These are phyloP conservation scores for Escallonia herrerae DNA, from an alignment of 129 eudicot genomes.

Conservation along the genomic window DNA sequence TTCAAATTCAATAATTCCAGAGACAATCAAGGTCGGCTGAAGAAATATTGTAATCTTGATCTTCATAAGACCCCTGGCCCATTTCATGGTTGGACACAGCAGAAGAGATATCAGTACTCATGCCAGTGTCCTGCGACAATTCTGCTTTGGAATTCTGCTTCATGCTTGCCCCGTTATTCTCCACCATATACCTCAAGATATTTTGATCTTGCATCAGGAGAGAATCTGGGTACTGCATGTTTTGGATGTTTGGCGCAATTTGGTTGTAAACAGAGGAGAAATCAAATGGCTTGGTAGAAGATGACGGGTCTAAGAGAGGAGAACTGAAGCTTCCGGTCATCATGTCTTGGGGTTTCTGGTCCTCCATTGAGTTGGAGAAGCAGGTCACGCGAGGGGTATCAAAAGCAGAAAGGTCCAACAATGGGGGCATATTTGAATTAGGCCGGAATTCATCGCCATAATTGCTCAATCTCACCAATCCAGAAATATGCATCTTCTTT, in stretches of 20 bases:
- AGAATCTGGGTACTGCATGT: slow-evolving; percentile 33
- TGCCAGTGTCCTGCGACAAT: slow-evolving; percentile 25
- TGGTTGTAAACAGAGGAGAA: slow-evolving; percentile 18
- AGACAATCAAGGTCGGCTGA: slow-evolving; percentile 43
- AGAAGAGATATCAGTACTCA: slow-evolving; percentile 16
- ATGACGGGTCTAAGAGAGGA: slow-evolving; percentile 5
- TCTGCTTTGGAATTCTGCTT: slow-evolving; percentile 25
- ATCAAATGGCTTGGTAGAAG: slow-evolving; percentile 11
- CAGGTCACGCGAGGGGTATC: slow-evolving; percentile 68
- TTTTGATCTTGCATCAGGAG: slow-evolving; percentile 51
- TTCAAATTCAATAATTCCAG: slow-evolving; percentile 55
- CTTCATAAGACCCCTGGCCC: slow-evolving; percentile 23
- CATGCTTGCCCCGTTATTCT: slow-evolving; percentile 22
- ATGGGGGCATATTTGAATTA: slow-evolving; percentile 45
- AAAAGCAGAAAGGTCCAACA: slow-evolving; percentile 45
- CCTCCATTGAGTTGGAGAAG: slow-evolving; percentile 65
- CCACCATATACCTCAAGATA: slow-evolving; percentile 31
- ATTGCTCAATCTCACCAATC: slow-evolving; percentile 15
- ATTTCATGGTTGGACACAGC: slow-evolving; percentile 17
- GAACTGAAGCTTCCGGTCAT: slow-evolving; percentile 21
- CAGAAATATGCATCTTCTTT: slow-evolving; percentile 45
- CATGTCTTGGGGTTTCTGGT: slow-evolving; percentile 26
- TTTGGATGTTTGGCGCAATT: slow-evolving; percentile 20
- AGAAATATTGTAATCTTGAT: slow-evolving; percentile 31
- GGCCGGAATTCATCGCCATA: slow-evolving; percentile 5